These are phyloP conservation scores for Coccomyxa sp. DNA, from an alignment of 139 green algal species.

Conservation along the genomic window DNA sequence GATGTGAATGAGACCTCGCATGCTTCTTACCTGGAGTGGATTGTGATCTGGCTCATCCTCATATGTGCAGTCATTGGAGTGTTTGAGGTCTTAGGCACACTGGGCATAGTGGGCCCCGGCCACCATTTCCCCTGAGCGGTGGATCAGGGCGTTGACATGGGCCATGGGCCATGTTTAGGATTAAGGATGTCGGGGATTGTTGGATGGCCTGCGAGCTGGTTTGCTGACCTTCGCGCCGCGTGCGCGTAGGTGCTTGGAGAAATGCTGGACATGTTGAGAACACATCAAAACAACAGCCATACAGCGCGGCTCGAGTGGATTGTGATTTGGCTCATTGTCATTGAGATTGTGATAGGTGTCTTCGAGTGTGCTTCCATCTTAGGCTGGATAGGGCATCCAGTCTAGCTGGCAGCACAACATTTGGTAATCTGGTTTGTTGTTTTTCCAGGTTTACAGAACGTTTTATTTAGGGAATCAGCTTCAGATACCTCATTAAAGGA, in stretches of 20 bases:
- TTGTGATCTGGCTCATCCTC: conserved; percentile 45
- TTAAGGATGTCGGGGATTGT: not conserved
- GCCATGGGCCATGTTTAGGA: not conserved
- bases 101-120: conserved; percentile 20
- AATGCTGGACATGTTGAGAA: conserved; percentile 75
- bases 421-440: too few relatives aligned
- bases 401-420: not conserved
- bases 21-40: conserved; percentile 52
- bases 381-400: conserved; percentile 5
- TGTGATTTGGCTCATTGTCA: conserved; percentile 48
- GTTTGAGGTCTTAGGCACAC: conserved; percentile 32
- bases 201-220: not conserved
- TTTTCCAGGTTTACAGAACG: too few relatives aligned
- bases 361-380: conserved; percentile 52
- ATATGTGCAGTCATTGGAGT: conserved; percentile 35
- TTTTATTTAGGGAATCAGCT: too few relatives aligned
- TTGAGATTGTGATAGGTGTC: conserved; percentile 52
- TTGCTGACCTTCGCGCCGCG: not conserved
- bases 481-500: too few relatives aligned
- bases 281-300: conserved; percentile 62
- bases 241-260: conserved; percentile 60
- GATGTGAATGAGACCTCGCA: conserved; percentile 50
- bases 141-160: not conserved
- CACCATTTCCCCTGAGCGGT: not conserved
- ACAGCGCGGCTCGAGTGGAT: conserved; percentile 66